These are phyloP conservation scores for Sclerotinia glacialis DNA, from an alignment of 2,329 filamentous ascomycete genomes.

Conservation along the genomic window DNA sequence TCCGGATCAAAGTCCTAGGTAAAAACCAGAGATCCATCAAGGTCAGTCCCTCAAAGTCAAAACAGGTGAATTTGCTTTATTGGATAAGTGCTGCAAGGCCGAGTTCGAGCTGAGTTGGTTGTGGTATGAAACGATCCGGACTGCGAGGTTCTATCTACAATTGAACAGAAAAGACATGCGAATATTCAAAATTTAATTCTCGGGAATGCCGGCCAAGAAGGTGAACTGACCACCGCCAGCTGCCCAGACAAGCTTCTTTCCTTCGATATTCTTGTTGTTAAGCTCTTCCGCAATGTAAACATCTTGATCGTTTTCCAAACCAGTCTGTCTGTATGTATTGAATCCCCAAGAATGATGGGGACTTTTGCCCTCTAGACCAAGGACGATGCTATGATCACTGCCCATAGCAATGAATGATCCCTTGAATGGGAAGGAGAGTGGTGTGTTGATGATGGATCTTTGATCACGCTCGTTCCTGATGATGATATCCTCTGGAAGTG, in stretches of 20 bases:
- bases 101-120: conserved; percentile 4
- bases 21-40: conserved; percentile 19
- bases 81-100: neutral
- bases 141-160: conserved; percentile 7
- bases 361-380: conserved; percentile 65
- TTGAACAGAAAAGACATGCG: neutral
- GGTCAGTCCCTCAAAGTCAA: neutral
- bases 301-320: conserved; percentile 72
- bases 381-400: conserved; percentile 69
- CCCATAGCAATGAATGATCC: conserved; percentile 60
- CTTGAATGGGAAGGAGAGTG: conserved; percentile 52
- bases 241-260: conserved; percentile 69
- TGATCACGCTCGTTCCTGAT: conserved; percentile 61
- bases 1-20: conserved; percentile 19
- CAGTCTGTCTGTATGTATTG: conserved; percentile 75
- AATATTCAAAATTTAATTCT: neutral
- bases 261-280: conserved; percentile 77
- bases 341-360: conserved; percentile 72
- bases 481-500: conserved; percentile 52
- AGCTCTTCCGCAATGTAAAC: conserved; percentile 73
- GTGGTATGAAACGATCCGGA: neutral
- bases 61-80: neutral
- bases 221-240: conserved; percentile 82
- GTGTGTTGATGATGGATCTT: conserved; percentile 65
- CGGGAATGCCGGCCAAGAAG: conserved; percentile 49